Evolutionary conservation across 495 filamentous ascomycete species (phyloP).

Genomic region (Aspergillus taichungensis): DNA sequence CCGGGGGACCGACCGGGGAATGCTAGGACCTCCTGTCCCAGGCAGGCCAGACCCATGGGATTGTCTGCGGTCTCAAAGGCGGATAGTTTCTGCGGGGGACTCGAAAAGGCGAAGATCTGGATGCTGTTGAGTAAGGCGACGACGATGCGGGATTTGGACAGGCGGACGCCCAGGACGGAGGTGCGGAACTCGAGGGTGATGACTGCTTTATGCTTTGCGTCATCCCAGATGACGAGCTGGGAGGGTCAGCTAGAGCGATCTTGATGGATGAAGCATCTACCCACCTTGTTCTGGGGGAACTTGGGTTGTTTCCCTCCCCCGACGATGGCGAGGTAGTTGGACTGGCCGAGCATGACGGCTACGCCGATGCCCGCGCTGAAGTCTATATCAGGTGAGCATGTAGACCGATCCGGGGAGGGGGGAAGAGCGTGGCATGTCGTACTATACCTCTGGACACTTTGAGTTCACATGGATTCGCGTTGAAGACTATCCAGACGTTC

Average conservation of each 20-base stretch:
- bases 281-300: constrained; percentile 78
- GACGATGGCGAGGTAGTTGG: constrained; percentile 82
- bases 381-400: constrained; percentile 39
- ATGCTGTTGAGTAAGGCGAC: constrained; percentile 76
- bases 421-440: not conserved
- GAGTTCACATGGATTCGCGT: constrained; percentile 65
- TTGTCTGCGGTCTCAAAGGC: constrained; percentile 86
- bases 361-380: constrained; percentile 79
- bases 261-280: constrained; percentile 4
- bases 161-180: constrained; percentile 66
- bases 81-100: constrained; percentile 60
- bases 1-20: constrained; percentile 81
- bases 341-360: constrained; percentile 79
- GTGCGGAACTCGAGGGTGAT: constrained; percentile 67
- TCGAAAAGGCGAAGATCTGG: constrained; percentile 75
- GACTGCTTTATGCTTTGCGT: constrained; percentile 63
- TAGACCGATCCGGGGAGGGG: not conserved
- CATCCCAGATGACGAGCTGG: constrained; percentile 87
- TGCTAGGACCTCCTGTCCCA: constrained; percentile 61
- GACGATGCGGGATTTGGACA: constrained; percentile 70
- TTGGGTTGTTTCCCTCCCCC: constrained; percentile 83
- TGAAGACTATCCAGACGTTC: constrained; percentile 51
- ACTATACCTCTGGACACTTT: constrained; percentile 56
- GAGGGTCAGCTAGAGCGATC: constrained; percentile 2
- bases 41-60: constrained; percentile 66